Conservation (phyloP, 805 yeast genomes). For the Nakazawaea holstii region DNA sequence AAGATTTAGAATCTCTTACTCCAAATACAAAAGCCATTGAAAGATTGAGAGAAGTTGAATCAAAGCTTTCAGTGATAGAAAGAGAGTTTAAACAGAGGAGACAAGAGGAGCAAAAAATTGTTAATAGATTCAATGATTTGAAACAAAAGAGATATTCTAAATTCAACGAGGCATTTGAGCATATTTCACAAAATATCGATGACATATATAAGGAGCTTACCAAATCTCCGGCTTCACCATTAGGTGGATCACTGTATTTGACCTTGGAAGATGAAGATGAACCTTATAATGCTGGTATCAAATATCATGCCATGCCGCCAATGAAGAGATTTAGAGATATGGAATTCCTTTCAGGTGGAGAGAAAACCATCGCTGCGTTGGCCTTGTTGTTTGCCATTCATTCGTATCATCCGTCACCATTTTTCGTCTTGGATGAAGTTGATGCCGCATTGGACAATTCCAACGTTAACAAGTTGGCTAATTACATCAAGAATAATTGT, state of each 20-base stretch:
- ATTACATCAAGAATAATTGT: constrained; percentile 69
- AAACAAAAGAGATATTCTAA: constrained; percentile 51
- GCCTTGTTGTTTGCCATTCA: constrained; percentile 90
- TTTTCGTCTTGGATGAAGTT: constrained; percentile 94
- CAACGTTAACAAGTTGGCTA: constrained; percentile 83
- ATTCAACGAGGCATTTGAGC: constrained; percentile 73
- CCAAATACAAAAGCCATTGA: constrained; percentile 84
- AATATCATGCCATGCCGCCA: constrained; percentile 95
- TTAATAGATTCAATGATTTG: constrained; percentile 52
- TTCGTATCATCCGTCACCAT: constrained; percentile 88
- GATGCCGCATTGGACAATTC: constrained; percentile 95
- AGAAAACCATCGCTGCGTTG: constrained; percentile 92
- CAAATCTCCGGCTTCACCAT: constrained; percentile 58
- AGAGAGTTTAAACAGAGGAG: constrained; percentile 59
- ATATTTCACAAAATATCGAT: constrained; percentile 69
- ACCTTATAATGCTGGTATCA: constrained; percentile 78
- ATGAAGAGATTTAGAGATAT: constrained; percentile 88
- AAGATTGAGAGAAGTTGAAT: constrained; percentile 64
- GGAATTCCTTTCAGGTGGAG: constrained; percentile 94
- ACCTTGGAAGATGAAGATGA: constrained; percentile 86
- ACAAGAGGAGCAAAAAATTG: constrained; percentile 49
- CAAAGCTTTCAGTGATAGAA: constrained; percentile 54
- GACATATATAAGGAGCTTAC: constrained; percentile 83
- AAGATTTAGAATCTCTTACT: constrained; percentile 44
- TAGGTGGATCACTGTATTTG: constrained; percentile 92